phyloP scores from a whole-genome alignment of 1,284 basidiomycete species.

The Cryptococcus jaspeensis region DNA sequence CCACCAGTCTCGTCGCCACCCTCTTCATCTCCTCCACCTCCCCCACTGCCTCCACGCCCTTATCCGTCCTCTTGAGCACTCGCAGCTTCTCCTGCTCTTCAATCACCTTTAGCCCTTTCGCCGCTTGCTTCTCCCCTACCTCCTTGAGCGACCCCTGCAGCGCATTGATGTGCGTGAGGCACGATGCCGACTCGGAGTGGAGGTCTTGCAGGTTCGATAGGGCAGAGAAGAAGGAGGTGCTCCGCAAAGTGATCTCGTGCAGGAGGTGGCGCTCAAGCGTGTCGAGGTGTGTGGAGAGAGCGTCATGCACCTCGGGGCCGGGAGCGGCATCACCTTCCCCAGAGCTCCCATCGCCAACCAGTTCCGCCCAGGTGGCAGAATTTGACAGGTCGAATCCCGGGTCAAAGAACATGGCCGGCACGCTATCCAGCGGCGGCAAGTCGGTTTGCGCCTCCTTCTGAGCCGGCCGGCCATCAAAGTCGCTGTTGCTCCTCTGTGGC shows the following conservation, averaged over 20 bases:
- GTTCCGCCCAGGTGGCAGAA: constrained; percentile 74
- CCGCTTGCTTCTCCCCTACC: constrained; percentile 74
- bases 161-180: constrained; percentile 70
- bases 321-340: constrained; percentile 35
- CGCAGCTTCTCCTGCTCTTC: constrained; percentile 63
- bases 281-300: constrained; percentile 88
- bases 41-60: constrained; percentile 65
- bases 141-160: constrained; percentile 70
- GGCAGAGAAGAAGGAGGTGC: constrained; percentile 93
- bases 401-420: constrained; percentile 80
- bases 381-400: constrained; percentile 78
- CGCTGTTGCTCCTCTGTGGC: background rate
- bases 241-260: constrained; percentile 85
- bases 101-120: constrained; percentile 72
- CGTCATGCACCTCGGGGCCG: constrained; percentile 75
- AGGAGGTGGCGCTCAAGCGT: constrained; percentile 93
- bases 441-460: constrained; percentile 37
- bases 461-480: constrained; percentile 15
- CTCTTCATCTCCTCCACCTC: constrained; percentile 72
- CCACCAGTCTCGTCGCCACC: constrained; percentile 68
- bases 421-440: constrained; percentile 69
- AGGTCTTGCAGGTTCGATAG: constrained; percentile 90
- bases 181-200: constrained; percentile 80
- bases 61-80: constrained; percentile 62
- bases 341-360: constrained; percentile 53